These are phyloP conservation scores for Astrothelium subdiscretum DNA, from an alignment of 495 filamentous ascomycete species.

Conservation along the genomic window DNA sequence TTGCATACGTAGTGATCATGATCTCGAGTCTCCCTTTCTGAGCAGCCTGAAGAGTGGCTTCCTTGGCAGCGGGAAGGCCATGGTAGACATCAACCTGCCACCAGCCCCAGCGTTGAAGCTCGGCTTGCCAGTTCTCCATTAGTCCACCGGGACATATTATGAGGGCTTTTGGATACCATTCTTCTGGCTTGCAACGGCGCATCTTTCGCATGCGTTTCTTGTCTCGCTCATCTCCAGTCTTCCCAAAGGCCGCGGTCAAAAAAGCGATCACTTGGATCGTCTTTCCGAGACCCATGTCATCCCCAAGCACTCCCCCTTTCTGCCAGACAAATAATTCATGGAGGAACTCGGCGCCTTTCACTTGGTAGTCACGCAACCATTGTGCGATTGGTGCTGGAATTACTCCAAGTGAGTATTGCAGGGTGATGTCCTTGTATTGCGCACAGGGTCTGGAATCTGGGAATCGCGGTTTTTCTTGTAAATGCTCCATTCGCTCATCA, in stretches of 20 bases:
- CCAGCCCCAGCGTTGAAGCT: conserved; percentile 86
- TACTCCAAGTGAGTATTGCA: conserved; percentile 66
- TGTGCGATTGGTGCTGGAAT: conserved; percentile 88
- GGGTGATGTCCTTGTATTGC: conserved; percentile 60
- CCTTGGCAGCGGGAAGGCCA: conserved; percentile 49
- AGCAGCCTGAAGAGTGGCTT: conserved; percentile 61
- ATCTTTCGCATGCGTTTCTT: conserved; percentile 86
- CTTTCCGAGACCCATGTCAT: conserved; percentile 97
- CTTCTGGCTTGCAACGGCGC: conserved; percentile 38
- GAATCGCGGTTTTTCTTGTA: conserved; percentile 62
- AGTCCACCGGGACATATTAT: conserved; percentile 83
- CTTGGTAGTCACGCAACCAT: conserved; percentile 85
- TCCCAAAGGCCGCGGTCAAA: conserved; percentile 84
- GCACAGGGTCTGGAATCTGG: conserved; percentile 47
- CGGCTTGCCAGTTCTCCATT: conserved; percentile 82
- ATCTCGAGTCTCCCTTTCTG: conserved; percentile 68
- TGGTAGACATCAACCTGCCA: conserved; percentile 84
- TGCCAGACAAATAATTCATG: conserved; percentile 89
- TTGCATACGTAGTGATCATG: conserved; percentile 86
- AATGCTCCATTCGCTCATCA: conserved; percentile 51
- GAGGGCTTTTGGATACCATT: conserved; percentile 79
- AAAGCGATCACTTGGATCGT: conserved; percentile 96
- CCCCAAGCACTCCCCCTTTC: conserved; percentile 78
- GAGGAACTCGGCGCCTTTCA: conserved; percentile 74
- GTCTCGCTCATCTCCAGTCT: conserved; percentile 85